A percentile compares a stretch with the other conserved stretches of the same genome.
phyloP scores from a whole-genome alignment of 129 eudicot species.

The Chrysanthemum lavandulifolium region DNA sequence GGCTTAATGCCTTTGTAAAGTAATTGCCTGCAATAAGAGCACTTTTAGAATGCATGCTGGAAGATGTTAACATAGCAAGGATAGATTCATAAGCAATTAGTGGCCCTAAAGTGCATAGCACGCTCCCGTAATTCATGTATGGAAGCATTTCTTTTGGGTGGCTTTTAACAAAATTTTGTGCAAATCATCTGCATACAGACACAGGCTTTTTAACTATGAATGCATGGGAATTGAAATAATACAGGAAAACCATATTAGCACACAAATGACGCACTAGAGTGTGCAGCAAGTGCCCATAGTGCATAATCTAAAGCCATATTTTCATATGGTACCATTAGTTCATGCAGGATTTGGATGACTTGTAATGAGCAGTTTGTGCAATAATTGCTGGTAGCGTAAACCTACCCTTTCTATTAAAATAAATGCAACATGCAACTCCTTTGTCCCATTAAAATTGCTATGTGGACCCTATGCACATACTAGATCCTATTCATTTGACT shows the following conservation, averaged over 20 bases:
- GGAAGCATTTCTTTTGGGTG: too few species aligned
- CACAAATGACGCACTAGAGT: too few species aligned
- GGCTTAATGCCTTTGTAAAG: neutral
- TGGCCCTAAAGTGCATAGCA: neutral
- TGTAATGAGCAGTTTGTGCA: neutral
- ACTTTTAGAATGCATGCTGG: too few species aligned
- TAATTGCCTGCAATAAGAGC: neutral
- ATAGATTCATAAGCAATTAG: neutral
- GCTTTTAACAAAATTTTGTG: too few species aligned
- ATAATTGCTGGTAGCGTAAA: neutral
- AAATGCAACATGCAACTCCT: neutral
- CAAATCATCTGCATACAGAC: too few species aligned
- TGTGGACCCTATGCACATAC: neutral
- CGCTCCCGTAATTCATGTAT: neutral
- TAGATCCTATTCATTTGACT: slow-evolving; percentile 12
- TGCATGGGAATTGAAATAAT: too few species aligned
- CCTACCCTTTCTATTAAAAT: neutral
- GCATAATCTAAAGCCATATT: too few species aligned
- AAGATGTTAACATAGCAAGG: neutral
- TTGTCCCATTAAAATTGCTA: neutral
- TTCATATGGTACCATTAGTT: neutral
- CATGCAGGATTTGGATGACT: neutral
- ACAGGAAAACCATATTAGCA: too few species aligned
- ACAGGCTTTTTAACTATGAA: too few species aligned
- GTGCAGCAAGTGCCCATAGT: neutral